Base-by-base conservation (phyloP, 2,329 filamentous ascomycete genomes). In the Talaromyces sp. region DNA sequence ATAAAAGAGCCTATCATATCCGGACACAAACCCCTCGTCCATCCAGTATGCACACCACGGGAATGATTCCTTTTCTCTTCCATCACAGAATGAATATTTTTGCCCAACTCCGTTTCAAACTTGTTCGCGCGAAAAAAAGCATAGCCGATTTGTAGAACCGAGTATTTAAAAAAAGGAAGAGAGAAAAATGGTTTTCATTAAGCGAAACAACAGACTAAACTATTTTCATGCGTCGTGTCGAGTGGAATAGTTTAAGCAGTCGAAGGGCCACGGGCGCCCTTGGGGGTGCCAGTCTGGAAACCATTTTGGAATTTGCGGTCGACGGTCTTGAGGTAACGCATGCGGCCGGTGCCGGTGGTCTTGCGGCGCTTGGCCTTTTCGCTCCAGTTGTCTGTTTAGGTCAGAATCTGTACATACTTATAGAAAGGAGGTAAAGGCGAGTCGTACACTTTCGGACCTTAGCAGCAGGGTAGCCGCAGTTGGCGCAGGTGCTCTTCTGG, bases 341-440 rank as follows among this genome's bases (percentile, higher is more conserved):
- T 95, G 83, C 95, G 92, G 82, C 95, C 95, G 79, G 92, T 94
- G 78, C 95, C 95, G 81, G 91, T 94, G 79, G 94, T 97, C 93
- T 97, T 98, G 90, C 95, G 96, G 83, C 95, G 88, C 92, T 98
- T 98, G 77, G 93, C 94, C 91, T 99, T 99, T 89, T 98, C 94
- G 83, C 91, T 88, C 95, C 95, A 99, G 91, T 99, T 97, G 90
- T 90, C 94, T 98, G 80, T 80, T 68, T 11, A 56, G 11, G 60
- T 63, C n/a, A 64, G 63, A 69, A 69, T 64, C 63, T 27, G 11
- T 31, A 4, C 27, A 4, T 11, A 27, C 4, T 47, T 47, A 3
- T 27, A 2, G 11, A n/a, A 22, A 24, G 45, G 13, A 14, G 13
- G 13, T 8, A 31, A 22, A 48, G 11, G 13, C 1, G 11, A 37